A percentile compares a stretch with the other conserved stretches of the same genome.
These are phyloP conservation scores for Pythium dissimile DNA, from an alignment of 352 stramenopile species.

Conservation along the genomic window DNA sequence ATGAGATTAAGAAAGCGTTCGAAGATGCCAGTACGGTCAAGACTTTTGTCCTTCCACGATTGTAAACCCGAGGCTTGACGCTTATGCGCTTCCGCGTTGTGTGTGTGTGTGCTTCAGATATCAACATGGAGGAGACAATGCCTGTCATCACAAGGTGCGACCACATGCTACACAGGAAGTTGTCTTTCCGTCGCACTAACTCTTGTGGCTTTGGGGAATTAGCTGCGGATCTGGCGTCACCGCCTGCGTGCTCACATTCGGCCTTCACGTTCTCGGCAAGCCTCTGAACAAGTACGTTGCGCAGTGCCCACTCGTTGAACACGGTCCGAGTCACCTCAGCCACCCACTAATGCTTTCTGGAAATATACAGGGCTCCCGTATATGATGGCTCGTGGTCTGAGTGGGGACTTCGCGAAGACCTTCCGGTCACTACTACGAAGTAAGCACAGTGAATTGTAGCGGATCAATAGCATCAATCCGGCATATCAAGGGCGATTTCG, in stretches of 20 bases:
- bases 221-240: constrained; percentile 79
- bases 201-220: constrained; percentile 5
- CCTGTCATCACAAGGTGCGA: constrained; percentile 69
- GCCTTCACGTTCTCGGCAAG: constrained; percentile 59
- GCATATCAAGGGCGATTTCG: no score
- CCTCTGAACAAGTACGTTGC: constrained; percentile 57
- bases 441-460: no score
- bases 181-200: not conserved
- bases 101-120: no score
- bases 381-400: constrained; percentile 92
- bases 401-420: constrained; percentile 65
- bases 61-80: not conserved
- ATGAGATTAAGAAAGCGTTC: constrained; percentile 80
- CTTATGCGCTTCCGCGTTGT: not conserved
- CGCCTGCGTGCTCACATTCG: constrained; percentile 59
- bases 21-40: constrained; percentile 45
- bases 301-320: no score
- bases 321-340: no score
- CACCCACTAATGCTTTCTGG: not conserved
- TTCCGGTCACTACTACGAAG: constrained; percentile 41
- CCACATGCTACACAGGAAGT: not conserved
- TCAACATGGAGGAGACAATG: constrained; percentile 53
- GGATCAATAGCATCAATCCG: not conserved
- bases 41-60: not conserved
- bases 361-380: constrained; percentile 45